Evolutionary conservation across 768 basidiomycete genomes (phyloP).

Genomic region (Pleurotus sapidus): DNA sequence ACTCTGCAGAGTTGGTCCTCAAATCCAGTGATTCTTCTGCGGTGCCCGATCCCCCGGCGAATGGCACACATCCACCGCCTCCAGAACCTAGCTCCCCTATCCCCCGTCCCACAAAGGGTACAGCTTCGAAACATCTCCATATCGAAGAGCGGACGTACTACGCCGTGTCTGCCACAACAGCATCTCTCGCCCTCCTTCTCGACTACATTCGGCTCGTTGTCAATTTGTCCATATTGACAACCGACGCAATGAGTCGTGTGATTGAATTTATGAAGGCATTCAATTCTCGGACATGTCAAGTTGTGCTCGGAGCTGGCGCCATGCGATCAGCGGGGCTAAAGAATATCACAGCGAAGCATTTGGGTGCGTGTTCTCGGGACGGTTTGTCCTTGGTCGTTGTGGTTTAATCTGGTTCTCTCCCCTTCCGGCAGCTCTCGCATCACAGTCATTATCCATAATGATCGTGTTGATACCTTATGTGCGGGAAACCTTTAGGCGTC

Average conservation of each 20-base stretch:
- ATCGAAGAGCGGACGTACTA: slow-evolving; percentile 88
- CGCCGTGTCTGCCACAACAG: slow-evolving; percentile 81
- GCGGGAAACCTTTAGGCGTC: slow-evolving; percentile 90
- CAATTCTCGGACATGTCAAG: slow-evolving; percentile 97
- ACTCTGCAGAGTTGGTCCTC: slow-evolving; percentile 67
- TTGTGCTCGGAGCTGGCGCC: slow-evolving; percentile 97
- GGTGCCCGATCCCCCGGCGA: slow-evolving; percentile 12
- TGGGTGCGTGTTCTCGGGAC: slow-evolving; percentile 51
- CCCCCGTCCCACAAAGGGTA: slow-evolving; percentile 14
- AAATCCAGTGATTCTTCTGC: slow-evolving; percentile 21
- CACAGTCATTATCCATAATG: slow-evolving; percentile 93
- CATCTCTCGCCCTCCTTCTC: slow-evolving; percentile 64
- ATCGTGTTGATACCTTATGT: slow-evolving; percentile 94
- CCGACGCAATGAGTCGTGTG: slow-evolving; percentile 90
- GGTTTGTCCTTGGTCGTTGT: slow-evolving; percentile 7
- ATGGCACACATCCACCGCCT: slow-evolving; percentile 13
- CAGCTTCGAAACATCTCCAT: slow-evolving; percentile 55
- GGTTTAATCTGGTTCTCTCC: background rate
- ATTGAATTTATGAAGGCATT: slow-evolving; percentile 97
- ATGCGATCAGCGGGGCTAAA: slow-evolving; percentile 97
- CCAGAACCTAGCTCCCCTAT: slow-evolving; percentile 15
- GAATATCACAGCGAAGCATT: slow-evolving; percentile 97
- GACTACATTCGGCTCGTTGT: slow-evolving; percentile 90
- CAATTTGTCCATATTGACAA: slow-evolving; percentile 85
- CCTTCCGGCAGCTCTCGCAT: slow-evolving; percentile 67